These are phyloP conservation scores for Priceomyces medius DNA, from an alignment of 805 yeast species.

Conservation along the genomic window DNA sequence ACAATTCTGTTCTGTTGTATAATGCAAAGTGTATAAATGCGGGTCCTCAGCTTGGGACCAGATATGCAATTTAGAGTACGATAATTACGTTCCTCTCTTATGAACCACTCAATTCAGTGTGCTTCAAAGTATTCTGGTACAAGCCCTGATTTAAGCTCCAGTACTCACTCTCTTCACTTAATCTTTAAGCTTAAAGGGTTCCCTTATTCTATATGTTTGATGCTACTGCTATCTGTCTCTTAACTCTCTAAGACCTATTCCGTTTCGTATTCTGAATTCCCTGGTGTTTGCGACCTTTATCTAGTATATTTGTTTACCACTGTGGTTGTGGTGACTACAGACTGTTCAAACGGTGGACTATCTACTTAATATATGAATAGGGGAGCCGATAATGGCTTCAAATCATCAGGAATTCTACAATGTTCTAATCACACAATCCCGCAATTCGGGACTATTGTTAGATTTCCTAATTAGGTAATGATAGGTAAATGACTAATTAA, in stretches of 20 bases:
- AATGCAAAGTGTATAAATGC: background rate
- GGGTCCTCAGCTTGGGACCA: background rate
- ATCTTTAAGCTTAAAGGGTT: too few species aligned
- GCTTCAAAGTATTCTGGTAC: background rate
- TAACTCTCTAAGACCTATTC: background rate
- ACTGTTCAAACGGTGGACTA: background rate
- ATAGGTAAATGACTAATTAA: background rate
- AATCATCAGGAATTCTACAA: background rate
- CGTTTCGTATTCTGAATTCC: background rate
- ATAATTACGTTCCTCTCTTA: background rate
- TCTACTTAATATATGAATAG: constrained; percentile 1
- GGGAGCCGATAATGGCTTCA: constrained; percentile 2
- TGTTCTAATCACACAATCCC: constrained; percentile 1
- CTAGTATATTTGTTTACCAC: background rate
- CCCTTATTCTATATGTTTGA: too few species aligned
- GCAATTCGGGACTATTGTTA: background rate
- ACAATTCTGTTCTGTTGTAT: background rate
- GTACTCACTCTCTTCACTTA: too few species aligned
- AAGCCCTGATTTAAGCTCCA: background rate
- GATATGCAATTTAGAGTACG: background rate
- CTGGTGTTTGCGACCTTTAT: background rate
- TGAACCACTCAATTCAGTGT: background rate
- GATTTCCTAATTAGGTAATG: constrained; percentile 1
- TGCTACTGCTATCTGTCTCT: background rate
- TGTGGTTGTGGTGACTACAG: background rate